Base-by-base conservation (phyloP, 2,329 filamentous ascomycete species). In the Talaromyces atroroseus region DNA sequence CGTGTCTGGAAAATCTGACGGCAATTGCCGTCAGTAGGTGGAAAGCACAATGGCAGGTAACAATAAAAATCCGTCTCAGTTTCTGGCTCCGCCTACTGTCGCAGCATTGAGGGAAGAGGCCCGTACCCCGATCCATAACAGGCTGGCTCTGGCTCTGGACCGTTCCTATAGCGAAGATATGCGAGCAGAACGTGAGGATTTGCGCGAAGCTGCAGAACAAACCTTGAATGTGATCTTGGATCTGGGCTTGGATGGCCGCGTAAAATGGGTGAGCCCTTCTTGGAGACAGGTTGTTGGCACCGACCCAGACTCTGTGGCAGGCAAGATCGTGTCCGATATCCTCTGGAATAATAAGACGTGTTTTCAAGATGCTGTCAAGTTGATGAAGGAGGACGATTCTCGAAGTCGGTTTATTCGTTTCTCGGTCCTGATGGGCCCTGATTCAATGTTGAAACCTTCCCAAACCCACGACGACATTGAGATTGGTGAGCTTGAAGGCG, bases 141-240 rank as follows among this genome's bases (percentile, higher is more conserved):
- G 66, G 59, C 32, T 36, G 32, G 60, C 63, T 40, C 58, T 63
- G 12, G 64, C 66, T 21, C 82, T 85, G 80, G 76, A 80, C 65
- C 76, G 84, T 58, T 78, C 90, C 12, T 77, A 94, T 63, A 96
- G 89, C 74, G 85, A 91, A 74, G 87, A 96, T 71, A 96, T 97
- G 66, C 87, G 90, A 64, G 90, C 95, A 68, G 91, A 97, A 76
- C 84, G 92, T 60, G 89, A 96, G 69, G 92, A 97, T 70, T 82
- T 99, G 64, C 91, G 92, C 68, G 90, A 96, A 76, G 94, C 92
- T 42, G 94, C 92, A 51, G 92, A 97, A 75, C 90, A 96, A 76
- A 96, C 92, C 21, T 81, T 96, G 70, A 99, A 97, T 73, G 89
- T 95, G 61, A 96, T 99, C 70, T 82, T 99, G 69, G 92, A 99